These are phyloP conservation scores for Oidium heveae DNA, from an alignment of 2,329 filamentous ascomycete species.

Conservation along the genomic window DNA sequence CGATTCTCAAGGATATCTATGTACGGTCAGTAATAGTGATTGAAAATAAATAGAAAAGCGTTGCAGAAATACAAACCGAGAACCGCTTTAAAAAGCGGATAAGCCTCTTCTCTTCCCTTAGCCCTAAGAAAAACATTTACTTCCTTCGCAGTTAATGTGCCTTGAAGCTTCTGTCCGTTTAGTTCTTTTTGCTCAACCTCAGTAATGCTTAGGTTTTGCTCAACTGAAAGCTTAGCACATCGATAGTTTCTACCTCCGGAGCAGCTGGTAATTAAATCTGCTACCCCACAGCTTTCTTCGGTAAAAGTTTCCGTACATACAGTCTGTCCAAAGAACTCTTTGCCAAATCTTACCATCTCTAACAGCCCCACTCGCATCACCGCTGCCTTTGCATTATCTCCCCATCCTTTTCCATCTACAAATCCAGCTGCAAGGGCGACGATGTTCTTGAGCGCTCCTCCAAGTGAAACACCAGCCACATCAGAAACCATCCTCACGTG, in stretches of 20 bases:
- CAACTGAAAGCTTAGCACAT: slow-evolving; percentile 69
- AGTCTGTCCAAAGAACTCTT: slow-evolving; percentile 70
- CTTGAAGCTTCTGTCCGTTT: slow-evolving; percentile 92
- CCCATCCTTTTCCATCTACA: slow-evolving; percentile 87
- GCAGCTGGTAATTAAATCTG: slow-evolving; percentile 86
- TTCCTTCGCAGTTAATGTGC: slow-evolving; percentile 74
- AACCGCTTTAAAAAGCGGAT: slow-evolving; percentile 81
- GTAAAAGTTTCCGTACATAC: slow-evolving; percentile 72
- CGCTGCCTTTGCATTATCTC: slow-evolving; percentile 95
- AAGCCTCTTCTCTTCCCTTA: slow-evolving; percentile 53
- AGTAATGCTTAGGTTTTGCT: slow-evolving; percentile 53
- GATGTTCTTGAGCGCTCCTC: slow-evolving; percentile 90
- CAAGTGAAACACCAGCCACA: slow-evolving; percentile 87
- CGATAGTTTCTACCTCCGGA: slow-evolving; percentile 81
- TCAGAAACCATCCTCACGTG: slow-evolving; percentile 84
- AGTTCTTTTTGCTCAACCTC: slow-evolving; percentile 76
- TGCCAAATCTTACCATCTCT: slow-evolving; percentile 91
- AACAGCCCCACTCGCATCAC: slow-evolving; percentile 89
- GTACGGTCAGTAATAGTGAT: slow-evolving; percentile 1
- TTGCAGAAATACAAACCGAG: slow-evolving; percentile 18
- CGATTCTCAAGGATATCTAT: slow-evolving; percentile 32
- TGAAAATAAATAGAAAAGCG: not conserved
- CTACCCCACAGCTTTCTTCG: slow-evolving; percentile 86
- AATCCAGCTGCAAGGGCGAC: slow-evolving; percentile 86
- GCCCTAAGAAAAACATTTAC: slow-evolving; percentile 73